Evolutionary conservation across 257 asterid genomes (phyloP), one percentile per base, ranked within the genome.

Genomic region (Cinchona pubescens): DNA sequence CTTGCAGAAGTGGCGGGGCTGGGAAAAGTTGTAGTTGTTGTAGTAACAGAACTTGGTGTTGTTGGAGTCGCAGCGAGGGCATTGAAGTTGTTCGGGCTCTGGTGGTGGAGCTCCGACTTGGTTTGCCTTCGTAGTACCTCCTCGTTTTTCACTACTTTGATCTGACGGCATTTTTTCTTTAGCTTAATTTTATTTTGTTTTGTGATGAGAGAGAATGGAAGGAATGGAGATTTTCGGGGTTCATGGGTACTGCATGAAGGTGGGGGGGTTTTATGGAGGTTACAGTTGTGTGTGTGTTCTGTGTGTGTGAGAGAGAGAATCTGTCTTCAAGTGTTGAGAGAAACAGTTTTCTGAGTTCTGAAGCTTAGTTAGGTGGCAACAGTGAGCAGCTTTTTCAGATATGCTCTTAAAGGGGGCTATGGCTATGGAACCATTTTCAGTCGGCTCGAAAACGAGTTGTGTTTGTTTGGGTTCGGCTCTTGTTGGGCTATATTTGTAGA

Each of bases 1-100:
- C 89, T 91, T 91, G 88, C 98, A 93, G 84, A 93, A 93, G 75
- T 93, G 96, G 59, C 98, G 92, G 0, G 98, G 98, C 87, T 92
- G 98, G 6, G 98, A 90, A 87, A 85, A 90, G 83, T 90, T 92
- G 85, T 90, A 92, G 91, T 92, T 92, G 93, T 93, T 93, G 88
- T 93, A 93, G 92, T 93, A 93, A 78, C 98, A 93, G 73, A 93
- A 93, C 76, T 93, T 93, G 73, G 98, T 93, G 85, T 93, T 89
- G 73, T 84, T 89, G n/a, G 98, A 93, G 83, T 90, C 92, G 65
- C 98, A 93, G 56, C 98, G 97, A 12, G 98, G 98, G 79, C 98
- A 93, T 2, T 91, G 97, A 25, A 93, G 93, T 82, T 89, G 92
- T 84, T 93, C 97, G 25, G 96, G 90, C 85, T 89, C 96, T 40